phyloP scores from a whole-genome alignment of 768 basidiomycete species.

The Boletus pseudopeckii region DNA sequence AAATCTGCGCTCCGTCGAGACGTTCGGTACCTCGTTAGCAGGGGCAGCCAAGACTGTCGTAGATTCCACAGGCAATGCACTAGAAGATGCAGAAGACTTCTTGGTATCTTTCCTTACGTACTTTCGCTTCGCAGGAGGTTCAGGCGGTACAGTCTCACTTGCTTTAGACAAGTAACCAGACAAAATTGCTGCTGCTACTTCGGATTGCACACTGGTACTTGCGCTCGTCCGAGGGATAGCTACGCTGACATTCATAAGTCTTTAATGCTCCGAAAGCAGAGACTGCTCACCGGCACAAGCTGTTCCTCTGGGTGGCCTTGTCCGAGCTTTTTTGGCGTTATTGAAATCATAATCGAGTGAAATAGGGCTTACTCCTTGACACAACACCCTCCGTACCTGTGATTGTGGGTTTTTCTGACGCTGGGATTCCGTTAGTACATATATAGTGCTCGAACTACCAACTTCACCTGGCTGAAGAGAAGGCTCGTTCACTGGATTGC shows the following conservation, averaged over 20 bases:
- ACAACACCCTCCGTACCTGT: background rate
- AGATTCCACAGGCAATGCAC: background rate
- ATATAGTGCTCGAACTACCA: background rate
- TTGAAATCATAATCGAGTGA: background rate
- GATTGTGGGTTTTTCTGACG: background rate
- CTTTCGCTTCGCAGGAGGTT: constrained; percentile 10
- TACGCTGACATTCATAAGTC: constrained; percentile 24
- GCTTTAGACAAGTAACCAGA: constrained; percentile 1
- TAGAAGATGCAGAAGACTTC: constrained; percentile 3
- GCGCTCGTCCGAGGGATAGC: constrained; percentile 16
- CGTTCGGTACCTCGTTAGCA: background rate
- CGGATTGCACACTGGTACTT: constrained; percentile 14
- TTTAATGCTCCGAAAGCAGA: constrained; percentile 4
- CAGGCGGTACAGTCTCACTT: constrained; percentile 2
- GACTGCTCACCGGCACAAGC: constrained; percentile 17
- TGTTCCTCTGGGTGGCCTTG: background rate
- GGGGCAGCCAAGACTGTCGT: background rate
- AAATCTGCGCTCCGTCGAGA: background rate
- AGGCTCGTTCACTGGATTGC: background rate
- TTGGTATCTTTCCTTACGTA: constrained; percentile 5
- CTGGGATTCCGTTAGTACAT: constrained; percentile 3
- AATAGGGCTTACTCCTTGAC: constrained; percentile 9
- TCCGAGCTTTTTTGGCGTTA: constrained; percentile 7
- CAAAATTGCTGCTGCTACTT: constrained; percentile 20
- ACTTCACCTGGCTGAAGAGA: constrained; percentile 12